Conservation (phyloP, 2,329 filamentous ascomycete genomes). For the Colletotrichum incanum region DNA sequence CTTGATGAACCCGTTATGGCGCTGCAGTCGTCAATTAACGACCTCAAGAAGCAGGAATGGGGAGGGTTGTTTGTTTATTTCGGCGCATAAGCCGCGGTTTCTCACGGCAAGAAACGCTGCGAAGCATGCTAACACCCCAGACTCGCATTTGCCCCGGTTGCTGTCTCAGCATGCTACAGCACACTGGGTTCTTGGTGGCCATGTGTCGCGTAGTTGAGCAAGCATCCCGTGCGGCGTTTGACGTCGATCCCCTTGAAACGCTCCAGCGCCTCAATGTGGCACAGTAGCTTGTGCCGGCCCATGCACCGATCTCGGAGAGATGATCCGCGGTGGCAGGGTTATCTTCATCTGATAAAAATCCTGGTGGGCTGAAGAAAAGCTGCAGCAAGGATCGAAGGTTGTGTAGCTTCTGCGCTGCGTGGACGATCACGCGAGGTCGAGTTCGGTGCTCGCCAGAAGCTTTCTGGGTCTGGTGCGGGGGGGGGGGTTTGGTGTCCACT, state of each 20-base stretch:
- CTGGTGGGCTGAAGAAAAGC: slow-evolving; percentile 31
- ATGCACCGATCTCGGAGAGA: slow-evolving; percentile 39
- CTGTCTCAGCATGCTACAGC: slow-evolving; percentile 36
- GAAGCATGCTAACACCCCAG: slow-evolving; percentile 4
- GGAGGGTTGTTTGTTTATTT: not conserved
- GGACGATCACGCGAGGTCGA: slow-evolving; percentile 15
- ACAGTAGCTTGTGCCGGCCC: slow-evolving; percentile 17
- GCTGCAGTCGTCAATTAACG: slow-evolving; percentile 4
- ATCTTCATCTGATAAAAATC: slow-evolving; percentile 40
- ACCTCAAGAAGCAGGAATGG: not conserved
- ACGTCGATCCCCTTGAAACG: slow-evolving; percentile 43
- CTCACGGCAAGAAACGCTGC: not conserved
- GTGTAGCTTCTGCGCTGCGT: slow-evolving; percentile 22
- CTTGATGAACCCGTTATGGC: slow-evolving; percentile 1
- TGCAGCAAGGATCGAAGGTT: slow-evolving; percentile 4
- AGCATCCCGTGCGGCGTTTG: slow-evolving; percentile 40
- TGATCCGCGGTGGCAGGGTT: slow-evolving; percentile 36
- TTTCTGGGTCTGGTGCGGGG: slow-evolving; percentile 27
- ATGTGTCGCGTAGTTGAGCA: slow-evolving; percentile 19
- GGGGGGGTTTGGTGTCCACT: slow-evolving; percentile 31
- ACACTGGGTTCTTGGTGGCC: slow-evolving; percentile 18
- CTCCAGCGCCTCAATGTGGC: slow-evolving; percentile 35
- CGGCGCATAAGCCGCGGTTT: not conserved
- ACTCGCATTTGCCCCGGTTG: slow-evolving; percentile 25
- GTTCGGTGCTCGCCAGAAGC: not conserved